These are phyloP conservation scores for Metschnikowia aberdeeniae DNA, from an alignment of 805 yeast species.

Conservation along the genomic window DNA sequence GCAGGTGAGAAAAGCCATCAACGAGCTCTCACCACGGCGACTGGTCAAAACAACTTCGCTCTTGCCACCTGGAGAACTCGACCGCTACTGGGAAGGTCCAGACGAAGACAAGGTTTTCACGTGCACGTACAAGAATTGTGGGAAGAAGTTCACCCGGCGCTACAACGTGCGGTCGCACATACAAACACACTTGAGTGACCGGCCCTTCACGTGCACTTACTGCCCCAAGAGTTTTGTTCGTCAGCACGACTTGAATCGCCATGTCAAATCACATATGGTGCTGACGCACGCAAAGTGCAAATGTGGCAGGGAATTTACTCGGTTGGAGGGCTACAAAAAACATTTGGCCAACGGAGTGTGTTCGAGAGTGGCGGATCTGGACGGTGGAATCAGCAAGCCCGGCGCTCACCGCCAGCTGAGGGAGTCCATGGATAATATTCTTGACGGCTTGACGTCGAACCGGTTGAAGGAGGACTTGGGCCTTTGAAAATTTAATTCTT, in stretches of 20 bases:
- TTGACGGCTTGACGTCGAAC: slow-evolving; percentile 17
- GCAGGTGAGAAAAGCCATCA: slow-evolving; percentile 24
- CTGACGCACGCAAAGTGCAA: slow-evolving; percentile 67
- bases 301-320: slow-evolving; percentile 90
- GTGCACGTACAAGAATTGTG: slow-evolving; percentile 75
- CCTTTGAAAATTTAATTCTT: slow-evolving; percentile 1
- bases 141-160: slow-evolving; percentile 78
- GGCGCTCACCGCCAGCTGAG: slow-evolving; percentile 9
- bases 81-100: slow-evolving; percentile 77
- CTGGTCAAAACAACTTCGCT: slow-evolving; percentile 58
- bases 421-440: slow-evolving; percentile 12
- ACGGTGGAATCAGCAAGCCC: slow-evolving; percentile 11
- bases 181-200: slow-evolving; percentile 91
- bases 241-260: slow-evolving; percentile 91
- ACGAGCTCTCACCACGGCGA: slow-evolving; percentile 44
- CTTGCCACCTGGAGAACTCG: slow-evolving; percentile 86
- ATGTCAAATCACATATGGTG: slow-evolving; percentile 78
- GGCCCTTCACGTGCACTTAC: slow-evolving; percentile 78
- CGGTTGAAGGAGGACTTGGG: slow-evolving; percentile 17
- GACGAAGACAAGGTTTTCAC: slow-evolving; percentile 64
- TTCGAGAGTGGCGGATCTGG: slow-evolving; percentile 5
- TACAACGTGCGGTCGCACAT: slow-evolving; percentile 94
- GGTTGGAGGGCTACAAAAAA: slow-evolving; percentile 83
- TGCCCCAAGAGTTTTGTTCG: slow-evolving; percentile 89
- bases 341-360: slow-evolving; percentile 51